Evolutionary conservation across 1,139 yeast species (phyloP).

Genomic region (Hanseniaspora sp.): DNA sequence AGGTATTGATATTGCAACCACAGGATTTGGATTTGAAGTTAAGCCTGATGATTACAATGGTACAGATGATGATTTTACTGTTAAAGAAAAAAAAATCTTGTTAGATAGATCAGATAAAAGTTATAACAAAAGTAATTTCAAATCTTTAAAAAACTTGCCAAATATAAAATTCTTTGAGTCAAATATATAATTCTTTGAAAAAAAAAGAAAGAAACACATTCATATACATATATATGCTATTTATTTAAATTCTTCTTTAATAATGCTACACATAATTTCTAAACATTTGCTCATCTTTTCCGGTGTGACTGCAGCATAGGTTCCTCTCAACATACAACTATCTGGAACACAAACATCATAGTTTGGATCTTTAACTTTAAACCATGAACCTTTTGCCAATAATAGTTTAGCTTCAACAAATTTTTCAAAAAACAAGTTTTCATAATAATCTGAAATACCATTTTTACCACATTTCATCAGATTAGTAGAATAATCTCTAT

Average conservation of each 20-base stretch:
- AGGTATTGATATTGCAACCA: not conserved
- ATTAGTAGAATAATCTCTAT: slow-evolving; percentile 44
- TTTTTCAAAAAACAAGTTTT: slow-evolving; percentile 47
- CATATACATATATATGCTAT: not conserved
- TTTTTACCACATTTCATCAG: slow-evolving; percentile 28
- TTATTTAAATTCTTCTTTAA: slow-evolving; percentile 23
- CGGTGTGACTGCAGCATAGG: slow-evolving; percentile 73
- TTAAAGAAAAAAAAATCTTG: not conserved
- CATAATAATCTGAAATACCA: slow-evolving; percentile 30
- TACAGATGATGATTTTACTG: slow-evolving; percentile 6
- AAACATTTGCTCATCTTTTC: slow-evolving; percentile 51
- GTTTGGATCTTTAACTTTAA: slow-evolving; percentile 37
- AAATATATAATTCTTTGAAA: not conserved
- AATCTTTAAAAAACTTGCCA: not conserved
- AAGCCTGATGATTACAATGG: slow-evolving; percentile 1
- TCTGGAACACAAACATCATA: slow-evolving; percentile 20
- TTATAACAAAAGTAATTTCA: not conserved
- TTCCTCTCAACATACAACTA: slow-evolving; percentile 65
- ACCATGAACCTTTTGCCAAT: slow-evolving; percentile 89
- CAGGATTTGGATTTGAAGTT: slow-evolving; percentile 10
- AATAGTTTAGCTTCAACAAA: slow-evolving; percentile 57
- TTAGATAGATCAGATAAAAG: slow-evolving; percentile 7
- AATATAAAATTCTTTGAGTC: slow-evolving; percentile 11
- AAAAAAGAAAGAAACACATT: no score
- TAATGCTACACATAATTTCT: slow-evolving; percentile 52